These are phyloP conservation scores for Lachnum nothofagi DNA, from an alignment of 2,329 filamentous ascomycete genomes.

Conservation along the genomic window DNA sequence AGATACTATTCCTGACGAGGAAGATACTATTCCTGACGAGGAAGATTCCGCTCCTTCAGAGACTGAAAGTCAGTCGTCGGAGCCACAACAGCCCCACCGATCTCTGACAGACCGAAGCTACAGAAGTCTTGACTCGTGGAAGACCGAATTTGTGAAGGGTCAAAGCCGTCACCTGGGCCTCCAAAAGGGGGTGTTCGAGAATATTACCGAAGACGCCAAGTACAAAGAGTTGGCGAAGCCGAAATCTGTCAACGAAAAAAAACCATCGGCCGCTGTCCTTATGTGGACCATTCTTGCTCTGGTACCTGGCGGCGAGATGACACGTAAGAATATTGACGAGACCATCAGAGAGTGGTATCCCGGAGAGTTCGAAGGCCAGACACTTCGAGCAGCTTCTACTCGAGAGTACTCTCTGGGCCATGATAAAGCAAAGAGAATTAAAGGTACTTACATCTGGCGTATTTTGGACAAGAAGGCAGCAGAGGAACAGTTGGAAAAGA, in stretches of 20 bases:
- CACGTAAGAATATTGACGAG: neutral
- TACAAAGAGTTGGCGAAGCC: too few species aligned
- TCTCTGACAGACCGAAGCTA: too few species aligned
- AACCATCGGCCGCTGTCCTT: neutral
- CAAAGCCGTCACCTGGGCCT: neutral
- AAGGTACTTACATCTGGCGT: too few species aligned
- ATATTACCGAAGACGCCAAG: neutral
- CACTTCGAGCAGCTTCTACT: neutral
- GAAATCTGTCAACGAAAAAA: neutral
- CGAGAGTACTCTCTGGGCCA: neutral
- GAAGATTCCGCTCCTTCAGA: too few species aligned
- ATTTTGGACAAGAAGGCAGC: constrained; percentile 37
- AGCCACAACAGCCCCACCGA: too few species aligned
- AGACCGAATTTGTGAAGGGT: neutral
- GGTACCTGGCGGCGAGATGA: neutral
- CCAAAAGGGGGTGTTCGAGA: neutral
- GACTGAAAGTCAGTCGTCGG: too few species aligned
- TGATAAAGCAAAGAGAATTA: too few species aligned
- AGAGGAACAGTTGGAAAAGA: neutral
- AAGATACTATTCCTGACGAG: too few species aligned
- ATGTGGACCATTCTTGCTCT: neutral
- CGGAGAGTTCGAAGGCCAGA: neutral
- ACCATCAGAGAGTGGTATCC: neutral
- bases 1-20: too few species aligned
- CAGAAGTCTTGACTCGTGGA: neutral